Percentiles rank a stretch among this genome's conserved stretches.
These are phyloP conservation scores for Aspergillus piperis DNA, from an alignment of 2,329 filamentous ascomycete genomes.

Conservation along the genomic window DNA sequence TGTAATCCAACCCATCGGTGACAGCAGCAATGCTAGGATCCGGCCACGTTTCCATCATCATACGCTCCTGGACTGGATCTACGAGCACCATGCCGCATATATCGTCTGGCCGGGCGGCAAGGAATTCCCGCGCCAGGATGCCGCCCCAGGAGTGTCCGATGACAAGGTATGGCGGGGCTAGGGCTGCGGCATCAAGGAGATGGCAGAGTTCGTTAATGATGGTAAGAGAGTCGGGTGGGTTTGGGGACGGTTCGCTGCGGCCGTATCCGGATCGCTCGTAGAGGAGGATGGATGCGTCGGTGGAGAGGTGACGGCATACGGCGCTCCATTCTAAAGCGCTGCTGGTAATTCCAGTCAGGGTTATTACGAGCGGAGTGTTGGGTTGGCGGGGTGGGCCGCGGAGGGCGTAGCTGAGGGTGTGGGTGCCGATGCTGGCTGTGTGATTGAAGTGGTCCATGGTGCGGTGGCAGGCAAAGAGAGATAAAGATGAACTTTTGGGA, in stretches of 20 bases:
- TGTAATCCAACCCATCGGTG: conserved; percentile 18
- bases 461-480: too few species aligned
- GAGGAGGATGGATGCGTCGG: conserved; percentile 15
- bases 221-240: conserved; percentile 14
- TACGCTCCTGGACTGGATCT: conserved; percentile 21
- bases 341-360: conserved; percentile 18
- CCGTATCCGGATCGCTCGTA: conserved; percentile 20
- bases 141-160: conserved; percentile 22
- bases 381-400: conserved; percentile 15
- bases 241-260: conserved; percentile 14
- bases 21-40: conserved; percentile 17
- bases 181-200: conserved; percentile 7
- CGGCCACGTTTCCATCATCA: conserved; percentile 14
- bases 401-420: conserved; percentile 19
- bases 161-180: conserved; percentile 16
- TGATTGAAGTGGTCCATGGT: conserved; percentile 17
- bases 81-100: conserved; percentile 22
- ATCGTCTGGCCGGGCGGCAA: conserved; percentile 13
- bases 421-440: conserved; percentile 17
- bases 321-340: conserved; percentile 20
- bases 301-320: conserved; percentile 10
- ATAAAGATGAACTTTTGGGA: too few species aligned
- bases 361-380: conserved; percentile 11
- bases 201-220: conserved; percentile 15
- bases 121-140: conserved; percentile 18